Percentiles rank a stretch among this genome's conserved stretches.
Evolutionary conservation across 2,329 filamentous ascomycete genomes (phyloP).

Genomic region (Penicillium verrucosum): DNA sequence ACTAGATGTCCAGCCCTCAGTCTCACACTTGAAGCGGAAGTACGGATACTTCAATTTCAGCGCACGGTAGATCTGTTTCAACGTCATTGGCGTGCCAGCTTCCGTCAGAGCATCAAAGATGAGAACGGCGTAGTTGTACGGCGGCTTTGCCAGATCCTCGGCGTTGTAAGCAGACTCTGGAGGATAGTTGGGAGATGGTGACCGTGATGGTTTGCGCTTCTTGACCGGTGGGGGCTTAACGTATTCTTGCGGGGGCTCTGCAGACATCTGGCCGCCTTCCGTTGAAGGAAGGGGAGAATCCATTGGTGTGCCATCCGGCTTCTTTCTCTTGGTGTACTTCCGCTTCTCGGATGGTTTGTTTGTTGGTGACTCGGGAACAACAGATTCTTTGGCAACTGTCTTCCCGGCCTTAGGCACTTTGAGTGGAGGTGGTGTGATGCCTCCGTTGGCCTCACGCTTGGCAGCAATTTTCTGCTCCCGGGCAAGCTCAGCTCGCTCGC

Average conservation of each 20-base stretch:
- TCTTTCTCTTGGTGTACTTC: slow-evolving; percentile 50
- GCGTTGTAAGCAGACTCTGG: slow-evolving; percentile 58
- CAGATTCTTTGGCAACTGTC: slow-evolving; percentile 31
- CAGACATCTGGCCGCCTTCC: slow-evolving; percentile 37
- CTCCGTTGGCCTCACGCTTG: slow-evolving; percentile 47
- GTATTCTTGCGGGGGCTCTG: slow-evolving; percentile 39
- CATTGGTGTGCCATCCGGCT: slow-evolving; percentile 39
- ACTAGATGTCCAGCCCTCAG: slow-evolving; percentile 64
- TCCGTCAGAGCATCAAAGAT: slow-evolving; percentile 62
- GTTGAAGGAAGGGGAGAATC: slow-evolving; percentile 45
- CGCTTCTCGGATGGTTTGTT: slow-evolving; percentile 45
- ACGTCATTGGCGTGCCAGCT: slow-evolving; percentile 56
- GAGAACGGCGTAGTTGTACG: slow-evolving; percentile 61
- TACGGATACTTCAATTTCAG: slow-evolving; percentile 63
- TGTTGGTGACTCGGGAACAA: slow-evolving; percentile 34
- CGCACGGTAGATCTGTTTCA: slow-evolving; percentile 64
- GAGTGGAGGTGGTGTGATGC: slow-evolving; percentile 41
- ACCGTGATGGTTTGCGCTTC: slow-evolving; percentile 54
- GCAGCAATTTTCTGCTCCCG: slow-evolving; percentile 52
- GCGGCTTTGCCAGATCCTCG: slow-evolving; percentile 61
- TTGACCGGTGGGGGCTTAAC: slow-evolving; percentile 47
- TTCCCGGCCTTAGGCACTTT: slow-evolving; percentile 34
- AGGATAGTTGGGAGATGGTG: slow-evolving; percentile 60
- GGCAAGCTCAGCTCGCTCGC: slow-evolving; percentile 55
- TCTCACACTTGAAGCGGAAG: slow-evolving; percentile 60